Evolutionary conservation across 176 grass and related monocot genomes (phyloP).

Genomic region (Aechmea fasciata): DNA sequence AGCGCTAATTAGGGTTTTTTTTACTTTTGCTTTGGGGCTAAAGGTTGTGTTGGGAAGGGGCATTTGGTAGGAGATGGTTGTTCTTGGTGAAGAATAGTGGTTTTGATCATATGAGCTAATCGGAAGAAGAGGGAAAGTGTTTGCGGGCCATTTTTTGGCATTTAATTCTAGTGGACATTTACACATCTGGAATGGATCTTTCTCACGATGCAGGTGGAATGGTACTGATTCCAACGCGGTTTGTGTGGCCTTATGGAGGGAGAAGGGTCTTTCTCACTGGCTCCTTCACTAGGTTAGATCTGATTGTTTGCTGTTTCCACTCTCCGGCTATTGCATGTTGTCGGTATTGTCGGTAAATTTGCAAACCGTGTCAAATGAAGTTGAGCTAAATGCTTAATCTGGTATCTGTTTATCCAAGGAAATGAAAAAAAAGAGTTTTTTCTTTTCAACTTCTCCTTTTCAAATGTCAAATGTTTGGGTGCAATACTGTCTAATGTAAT

Average conservation of each 20-base stretch:
- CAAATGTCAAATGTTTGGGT: not conserved
- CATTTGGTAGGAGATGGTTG: not conserved
- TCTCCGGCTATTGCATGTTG: not conserved
- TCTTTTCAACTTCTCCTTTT: too few species aligned
- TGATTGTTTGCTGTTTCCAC: not conserved
- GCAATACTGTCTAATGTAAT: not conserved
- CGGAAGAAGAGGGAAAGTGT: not conserved
- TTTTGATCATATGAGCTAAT: not conserved
- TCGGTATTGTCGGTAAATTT: not conserved
- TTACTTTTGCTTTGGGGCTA: not conserved
- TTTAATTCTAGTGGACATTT: constrained; percentile 5
- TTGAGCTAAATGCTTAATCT: too few species aligned
- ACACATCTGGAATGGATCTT: not conserved
- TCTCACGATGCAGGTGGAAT: constrained; percentile 1
- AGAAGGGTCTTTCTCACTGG: constrained; percentile 22
- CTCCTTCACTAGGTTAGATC: constrained; percentile 20
- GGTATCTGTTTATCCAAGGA: too few species aligned
- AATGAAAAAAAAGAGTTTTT: too few species aligned
- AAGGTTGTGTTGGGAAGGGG: not conserved
- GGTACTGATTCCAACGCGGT: constrained; percentile 6
- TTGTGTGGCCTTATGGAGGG: constrained; percentile 27
- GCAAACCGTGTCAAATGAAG: not conserved
- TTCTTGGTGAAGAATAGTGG: not conserved
- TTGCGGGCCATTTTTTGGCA: not conserved
- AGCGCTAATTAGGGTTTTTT: not conserved